Evolutionary conservation across 805 yeast genomes (phyloP).

Genomic region (Alloascoidea hylecoeti): DNA sequence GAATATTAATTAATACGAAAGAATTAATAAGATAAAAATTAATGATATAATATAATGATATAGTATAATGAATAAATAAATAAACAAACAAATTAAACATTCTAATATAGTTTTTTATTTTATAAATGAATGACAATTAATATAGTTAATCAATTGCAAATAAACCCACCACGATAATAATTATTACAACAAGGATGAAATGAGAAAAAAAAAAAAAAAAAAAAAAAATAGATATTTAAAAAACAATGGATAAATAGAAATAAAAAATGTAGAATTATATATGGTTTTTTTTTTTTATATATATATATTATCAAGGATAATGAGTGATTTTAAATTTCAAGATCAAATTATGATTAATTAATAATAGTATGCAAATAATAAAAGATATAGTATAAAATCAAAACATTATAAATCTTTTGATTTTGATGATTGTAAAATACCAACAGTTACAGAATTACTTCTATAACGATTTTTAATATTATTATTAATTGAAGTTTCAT

Average conservation of each 20-base stretch:
- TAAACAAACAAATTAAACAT: neutral
- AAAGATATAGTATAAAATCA: no score
- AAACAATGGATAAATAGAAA: slow-evolving; percentile 5
- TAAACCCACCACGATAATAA: neutral
- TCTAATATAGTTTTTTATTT: neutral
- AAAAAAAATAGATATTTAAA: slow-evolving; percentile 9
- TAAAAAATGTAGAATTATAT: slow-evolving; percentile 3
- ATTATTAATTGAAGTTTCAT: no score
- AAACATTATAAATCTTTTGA: no score
- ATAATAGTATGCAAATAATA: no score
- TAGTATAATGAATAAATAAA: neutral
- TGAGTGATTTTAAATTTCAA: no score
- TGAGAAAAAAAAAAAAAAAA: slow-evolving; percentile 13
- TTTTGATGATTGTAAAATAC: no score
- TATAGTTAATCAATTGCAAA: neutral
- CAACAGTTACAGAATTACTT: no score
- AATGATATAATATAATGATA: neutral
- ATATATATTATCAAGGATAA: no score
- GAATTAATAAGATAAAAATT: neutral
- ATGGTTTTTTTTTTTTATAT: no score
- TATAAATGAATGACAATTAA: neutral
- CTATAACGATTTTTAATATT: no score
- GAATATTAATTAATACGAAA: neutral
- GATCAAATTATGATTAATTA: no score
- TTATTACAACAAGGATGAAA: slow-evolving; percentile 8